Evolutionary conservation across 2,329 filamentous ascomycete genomes (phyloP).

Genomic region (Coniochaeta sp.): DNA sequence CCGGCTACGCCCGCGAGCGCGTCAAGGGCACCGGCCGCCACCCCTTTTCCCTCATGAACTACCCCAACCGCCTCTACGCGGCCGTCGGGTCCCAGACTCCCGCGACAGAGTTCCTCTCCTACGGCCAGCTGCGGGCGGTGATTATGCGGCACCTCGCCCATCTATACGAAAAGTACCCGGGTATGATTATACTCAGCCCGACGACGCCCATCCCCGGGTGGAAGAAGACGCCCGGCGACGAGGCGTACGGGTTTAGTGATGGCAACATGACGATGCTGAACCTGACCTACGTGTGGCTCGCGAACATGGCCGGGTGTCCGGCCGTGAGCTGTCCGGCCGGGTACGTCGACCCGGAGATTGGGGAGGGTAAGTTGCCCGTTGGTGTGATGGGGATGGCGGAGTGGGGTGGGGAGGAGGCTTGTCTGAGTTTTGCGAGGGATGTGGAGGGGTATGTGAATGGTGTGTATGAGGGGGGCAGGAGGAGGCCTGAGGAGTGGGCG

Average conservation of each 20-base stretch:
- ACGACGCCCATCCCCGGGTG: constrained; percentile 72
- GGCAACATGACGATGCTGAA: constrained; percentile 64
- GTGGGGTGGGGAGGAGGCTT: constrained; percentile 59
- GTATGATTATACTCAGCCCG: constrained; percentile 71
- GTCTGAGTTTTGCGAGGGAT: constrained; percentile 52
- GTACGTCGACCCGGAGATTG: constrained; percentile 53
- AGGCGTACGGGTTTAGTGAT: constrained; percentile 67
- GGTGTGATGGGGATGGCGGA: constrained; percentile 58
- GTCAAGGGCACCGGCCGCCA: constrained; percentile 32
- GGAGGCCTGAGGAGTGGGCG: constrained; percentile 47
- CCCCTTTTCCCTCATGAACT: constrained; percentile 50
- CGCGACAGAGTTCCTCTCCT: constrained; percentile 63
- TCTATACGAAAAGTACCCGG: constrained; percentile 64
- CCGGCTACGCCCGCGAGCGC: constrained; percentile 36
- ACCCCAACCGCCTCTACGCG: constrained; percentile 65
- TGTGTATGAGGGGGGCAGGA: constrained; percentile 42
- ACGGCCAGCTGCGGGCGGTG: constrained; percentile 65
- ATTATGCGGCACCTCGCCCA: constrained; percentile 73
- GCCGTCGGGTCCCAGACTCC: constrained; percentile 57
- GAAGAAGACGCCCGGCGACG: constrained; percentile 52
- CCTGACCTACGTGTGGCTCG: constrained; percentile 82
- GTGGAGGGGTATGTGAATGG: too few species aligned
- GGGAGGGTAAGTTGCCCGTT: constrained; percentile 52
- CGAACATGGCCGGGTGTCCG: constrained; percentile 76
- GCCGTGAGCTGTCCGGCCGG: constrained; percentile 69